phyloP scores from a whole-genome alignment of 805 yeast genomes.

The Candida silvatica region DNA sequence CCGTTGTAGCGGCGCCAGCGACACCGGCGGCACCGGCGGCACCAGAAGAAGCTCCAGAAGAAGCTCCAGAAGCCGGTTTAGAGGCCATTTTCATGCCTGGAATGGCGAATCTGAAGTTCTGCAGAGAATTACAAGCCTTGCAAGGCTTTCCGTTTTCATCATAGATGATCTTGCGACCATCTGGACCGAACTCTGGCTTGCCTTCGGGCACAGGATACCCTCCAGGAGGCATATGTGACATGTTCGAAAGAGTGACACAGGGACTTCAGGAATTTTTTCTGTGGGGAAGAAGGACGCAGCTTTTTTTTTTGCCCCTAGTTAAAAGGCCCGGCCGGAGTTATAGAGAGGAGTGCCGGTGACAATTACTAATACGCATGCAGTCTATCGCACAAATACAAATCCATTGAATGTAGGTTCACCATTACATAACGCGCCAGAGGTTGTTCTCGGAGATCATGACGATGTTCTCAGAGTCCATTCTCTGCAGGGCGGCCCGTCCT shows the following conservation, averaged over 20 bases:
- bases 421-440: conserved; percentile 34
- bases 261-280: too few relatives aligned
- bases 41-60: not conserved
- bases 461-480: conserved; percentile 36
- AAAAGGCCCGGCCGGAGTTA: too few relatives aligned
- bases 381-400: too few relatives aligned
- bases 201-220: conserved; percentile 8
- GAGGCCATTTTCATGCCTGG: conserved; percentile 12
- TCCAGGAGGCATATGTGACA: not conserved
- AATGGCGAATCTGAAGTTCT: conserved; percentile 68
- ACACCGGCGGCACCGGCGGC: conserved; percentile 12
- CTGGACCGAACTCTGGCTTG: conserved; percentile 40
- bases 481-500: conserved; percentile 32
- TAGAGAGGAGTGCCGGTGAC: too few relatives aligned
- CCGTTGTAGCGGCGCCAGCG: conserved; percentile 12
- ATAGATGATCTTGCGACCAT: conserved; percentile 63
- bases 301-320: too few relatives aligned
- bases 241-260: too few relatives aligned
- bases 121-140: conserved; percentile 76
- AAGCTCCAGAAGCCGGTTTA: not conserved
- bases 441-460: conserved; percentile 39
- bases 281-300: too few relatives aligned
- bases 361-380: too few relatives aligned
- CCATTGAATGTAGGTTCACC: too few relatives aligned
- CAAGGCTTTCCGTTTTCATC: conserved; percentile 95